A percentile compares a stretch with the other conserved stretches of the same genome.
These are phyloP conservation scores for Zarea fungicola DNA, from an alignment of 2,329 filamentous ascomycete species.

Conservation along the genomic window DNA sequence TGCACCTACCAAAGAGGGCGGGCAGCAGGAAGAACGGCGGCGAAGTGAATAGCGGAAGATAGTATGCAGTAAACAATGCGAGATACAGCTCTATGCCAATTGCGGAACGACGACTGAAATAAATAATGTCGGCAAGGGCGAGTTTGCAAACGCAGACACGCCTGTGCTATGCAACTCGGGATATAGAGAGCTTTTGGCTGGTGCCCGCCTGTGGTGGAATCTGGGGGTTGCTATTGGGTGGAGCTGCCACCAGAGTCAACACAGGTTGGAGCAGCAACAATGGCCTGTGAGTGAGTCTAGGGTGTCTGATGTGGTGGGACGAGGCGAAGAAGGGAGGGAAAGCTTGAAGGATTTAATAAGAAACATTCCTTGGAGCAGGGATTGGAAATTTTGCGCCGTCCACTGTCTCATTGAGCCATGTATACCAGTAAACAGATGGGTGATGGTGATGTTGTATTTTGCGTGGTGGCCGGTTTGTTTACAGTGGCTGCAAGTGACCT, in stretches of 20 bases:
- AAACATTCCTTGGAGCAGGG: not conserved
- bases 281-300: not conserved
- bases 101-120: not conserved
- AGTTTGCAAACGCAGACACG: slow-evolving; percentile 5
- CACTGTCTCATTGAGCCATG: not conserved
- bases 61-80: slow-evolving; percentile 1
- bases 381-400: not conserved
- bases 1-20: not conserved
- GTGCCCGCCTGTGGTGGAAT: slow-evolving; percentile 9
- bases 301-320: not conserved
- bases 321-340: not conserved
- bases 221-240: slow-evolving; percentile 12
- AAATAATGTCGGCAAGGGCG: slow-evolving; percentile 1
- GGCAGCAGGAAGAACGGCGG: not conserved
- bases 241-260: slow-evolving; percentile 11
- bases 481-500: no score
- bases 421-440: no score
- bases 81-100: slow-evolving; percentile 7
- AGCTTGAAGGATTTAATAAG: not conserved
- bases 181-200: slow-evolving; percentile 4
- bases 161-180: slow-evolving; percentile 4
- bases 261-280: slow-evolving; percentile 13
- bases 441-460: not conserved
- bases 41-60: not conserved
- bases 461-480: no score